Conservation (phyloP, 192 early-diverging fungal species). For the Mortierella alpina region DNA sequence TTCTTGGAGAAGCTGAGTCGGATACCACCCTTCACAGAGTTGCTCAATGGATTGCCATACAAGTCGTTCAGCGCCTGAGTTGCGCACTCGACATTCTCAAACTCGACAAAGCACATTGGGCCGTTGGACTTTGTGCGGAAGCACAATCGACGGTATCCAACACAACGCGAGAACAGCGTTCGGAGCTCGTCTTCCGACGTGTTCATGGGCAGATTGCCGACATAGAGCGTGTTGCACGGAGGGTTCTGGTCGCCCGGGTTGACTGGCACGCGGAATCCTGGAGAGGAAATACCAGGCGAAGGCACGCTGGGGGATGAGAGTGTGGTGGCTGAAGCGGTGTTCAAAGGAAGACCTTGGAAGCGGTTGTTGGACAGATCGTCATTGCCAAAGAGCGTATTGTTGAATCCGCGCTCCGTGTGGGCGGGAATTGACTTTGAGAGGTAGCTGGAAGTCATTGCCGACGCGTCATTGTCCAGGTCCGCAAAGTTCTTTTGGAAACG, state of each 20-base stretch:
- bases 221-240: constrained; percentile 98
- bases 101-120: constrained; percentile 99
- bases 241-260: constrained; percentile 93
- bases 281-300: constrained; percentile 57
- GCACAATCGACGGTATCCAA: constrained; percentile 92
- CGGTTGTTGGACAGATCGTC: constrained; percentile 54
- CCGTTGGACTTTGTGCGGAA: constrained; percentile 91
- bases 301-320: constrained; percentile 41
- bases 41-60: constrained; percentile 84
- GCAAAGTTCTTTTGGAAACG: constrained; percentile 54
- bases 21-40: constrained; percentile 93
- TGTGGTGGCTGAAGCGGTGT: constrained; percentile 45
- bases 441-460: constrained; percentile 45
- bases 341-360: constrained; percentile 57
- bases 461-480: constrained; percentile 35
- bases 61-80: constrained; percentile 89
- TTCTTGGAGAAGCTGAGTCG: constrained; percentile 97
- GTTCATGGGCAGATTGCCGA: constrained; percentile 92
- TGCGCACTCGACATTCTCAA: constrained; percentile 93
- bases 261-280: constrained; percentile 60
- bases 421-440: constrained; percentile 62
- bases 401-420: constrained; percentile 59
- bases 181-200: constrained; percentile 94
- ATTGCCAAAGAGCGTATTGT: constrained; percentile 49
- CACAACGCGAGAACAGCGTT: constrained; percentile 78